A percentile compares a stretch with the other conserved stretches of the same genome.
Evolutionary conservation across 2,329 filamentous ascomycete species (phyloP).

Genomic region (Hymenoscyphus salicellus): DNA sequence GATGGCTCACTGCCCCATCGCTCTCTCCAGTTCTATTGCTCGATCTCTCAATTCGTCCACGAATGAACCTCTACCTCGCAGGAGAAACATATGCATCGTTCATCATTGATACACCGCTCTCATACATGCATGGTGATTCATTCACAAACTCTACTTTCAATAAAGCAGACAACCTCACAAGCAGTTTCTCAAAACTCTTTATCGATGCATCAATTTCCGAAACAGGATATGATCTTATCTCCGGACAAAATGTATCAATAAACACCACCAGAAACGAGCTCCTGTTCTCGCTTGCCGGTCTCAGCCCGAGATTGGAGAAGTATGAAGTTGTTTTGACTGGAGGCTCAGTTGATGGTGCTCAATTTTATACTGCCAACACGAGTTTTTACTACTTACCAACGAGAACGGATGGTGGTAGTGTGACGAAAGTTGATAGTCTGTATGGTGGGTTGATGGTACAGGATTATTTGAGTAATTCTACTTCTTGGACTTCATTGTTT

Average conservation of each 20-base stretch:
- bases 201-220: constrained; percentile 31
- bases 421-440: constrained; percentile 44
- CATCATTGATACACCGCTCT: constrained; percentile 42
- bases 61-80: constrained; percentile 45
- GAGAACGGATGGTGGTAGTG: constrained; percentile 42
- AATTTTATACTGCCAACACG: constrained; percentile 38
- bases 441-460: constrained; percentile 43
- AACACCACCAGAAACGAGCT: constrained; percentile 39
- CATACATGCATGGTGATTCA: constrained; percentile 38
- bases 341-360: constrained; percentile 31
- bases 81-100: constrained; percentile 40
- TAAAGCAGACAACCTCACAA: constrained; percentile 22
- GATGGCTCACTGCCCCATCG: constrained; percentile 41
- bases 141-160: constrained; percentile 29
- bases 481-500: constrained; percentile 37
- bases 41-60: constrained; percentile 42
- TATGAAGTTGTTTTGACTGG: constrained; percentile 40
- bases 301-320: constrained; percentile 33
- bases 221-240: constrained; percentile 27
- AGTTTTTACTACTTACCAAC: constrained; percentile 41
- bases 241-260: constrained; percentile 32
- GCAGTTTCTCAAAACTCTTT: constrained; percentile 22
- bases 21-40: constrained; percentile 38
- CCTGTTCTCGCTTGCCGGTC: constrained; percentile 34
- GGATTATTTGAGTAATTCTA: constrained; percentile 30